These are phyloP conservation scores for Trebouxia sp. DNA, from an alignment of 139 green algal genomes.

Conservation along the genomic window DNA sequence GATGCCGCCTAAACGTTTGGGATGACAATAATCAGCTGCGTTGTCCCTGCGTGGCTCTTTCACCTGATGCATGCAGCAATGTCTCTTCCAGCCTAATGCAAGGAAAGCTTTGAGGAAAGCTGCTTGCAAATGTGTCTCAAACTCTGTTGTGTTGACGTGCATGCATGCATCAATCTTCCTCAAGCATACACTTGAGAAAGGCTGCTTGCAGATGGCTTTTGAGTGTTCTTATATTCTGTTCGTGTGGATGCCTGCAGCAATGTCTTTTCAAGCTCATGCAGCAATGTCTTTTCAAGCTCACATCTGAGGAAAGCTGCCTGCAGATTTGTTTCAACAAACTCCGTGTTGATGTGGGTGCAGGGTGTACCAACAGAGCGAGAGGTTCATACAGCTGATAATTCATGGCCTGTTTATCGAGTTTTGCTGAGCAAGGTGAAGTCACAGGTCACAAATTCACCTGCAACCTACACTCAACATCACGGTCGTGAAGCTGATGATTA, in stretches of 20 bases:
- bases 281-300: not conserved
- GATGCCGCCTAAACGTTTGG: not conserved
- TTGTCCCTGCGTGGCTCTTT: too few relatives aligned
- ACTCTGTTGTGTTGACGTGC: not conserved
- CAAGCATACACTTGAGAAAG: not conserved
- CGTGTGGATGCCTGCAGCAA: too few relatives aligned
- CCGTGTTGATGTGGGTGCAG: conserved; percentile 27
- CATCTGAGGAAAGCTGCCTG: not conserved
- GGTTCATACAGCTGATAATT: conserved; percentile 31
- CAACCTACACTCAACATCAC: not conserved
- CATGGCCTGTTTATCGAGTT: not conserved
- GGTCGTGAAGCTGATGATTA: not conserved
- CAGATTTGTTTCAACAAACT: not conserved
- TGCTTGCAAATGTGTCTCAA: not conserved
- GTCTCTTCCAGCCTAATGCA: not conserved
- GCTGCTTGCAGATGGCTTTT: too few relatives aligned
- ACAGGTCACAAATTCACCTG: too few relatives aligned
- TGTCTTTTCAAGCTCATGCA: too few relatives aligned
- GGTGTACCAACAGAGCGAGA: conserved; percentile 77
- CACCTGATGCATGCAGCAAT: not conserved
- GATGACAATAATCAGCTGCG: not conserved
- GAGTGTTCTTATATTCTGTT: too few relatives aligned
- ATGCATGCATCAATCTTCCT: not conserved
- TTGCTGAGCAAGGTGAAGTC: not conserved
- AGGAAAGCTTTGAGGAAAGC: not conserved